These are phyloP conservation scores for Neurospora tetrasperma DNA, from an alignment of 495 filamentous ascomycete genomes.

Conservation along the genomic window DNA sequence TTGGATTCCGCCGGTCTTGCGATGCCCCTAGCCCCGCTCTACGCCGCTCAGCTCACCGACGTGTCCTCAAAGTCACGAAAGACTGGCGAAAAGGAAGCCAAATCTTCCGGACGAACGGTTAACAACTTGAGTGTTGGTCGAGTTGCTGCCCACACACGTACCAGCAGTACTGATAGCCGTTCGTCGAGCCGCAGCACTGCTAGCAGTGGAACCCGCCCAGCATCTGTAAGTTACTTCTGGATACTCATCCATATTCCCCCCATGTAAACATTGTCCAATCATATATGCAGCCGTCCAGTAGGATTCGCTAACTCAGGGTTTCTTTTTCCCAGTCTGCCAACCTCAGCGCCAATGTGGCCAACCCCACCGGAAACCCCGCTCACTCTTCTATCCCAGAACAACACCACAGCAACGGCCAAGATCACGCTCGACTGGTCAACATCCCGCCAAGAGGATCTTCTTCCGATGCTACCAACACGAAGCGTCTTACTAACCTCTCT, in stretches of 20 bases:
- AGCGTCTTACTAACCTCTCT: slow-evolving; percentile 62
- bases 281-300: slow-evolving; percentile 15
- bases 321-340: slow-evolving; percentile 33
- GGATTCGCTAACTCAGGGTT: slow-evolving; percentile 25
- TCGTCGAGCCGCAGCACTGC: slow-evolving; percentile 30
- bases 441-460: slow-evolving; percentile 61
- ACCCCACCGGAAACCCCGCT: slow-evolving; percentile 41
- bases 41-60: slow-evolving; percentile 23
- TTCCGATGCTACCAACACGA: slow-evolving; percentile 50
- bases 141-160: slow-evolving; percentile 18
- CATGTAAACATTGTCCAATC: slow-evolving; percentile 28
- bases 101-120: slow-evolving; percentile 15
- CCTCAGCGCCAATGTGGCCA: slow-evolving; percentile 32
- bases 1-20: slow-evolving; percentile 56
- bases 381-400: slow-evolving; percentile 27
- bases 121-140: slow-evolving; percentile 11
- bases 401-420: slow-evolving; percentile 30
- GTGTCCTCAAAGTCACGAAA: slow-evolving; percentile 7
- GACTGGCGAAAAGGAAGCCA: slow-evolving; percentile 29
- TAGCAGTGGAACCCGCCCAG: slow-evolving; percentile 29
- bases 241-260: not conserved
- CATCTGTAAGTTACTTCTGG: slow-evolving; percentile 33
- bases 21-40: slow-evolving; percentile 29
- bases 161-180: slow-evolving; percentile 36
- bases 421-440: slow-evolving; percentile 49